Evolutionary conservation across 768 basidiomycete genomes (phyloP), one percentile per base, ranked within the genome.

Genomic region (Hortiboletus campestris): DNA sequence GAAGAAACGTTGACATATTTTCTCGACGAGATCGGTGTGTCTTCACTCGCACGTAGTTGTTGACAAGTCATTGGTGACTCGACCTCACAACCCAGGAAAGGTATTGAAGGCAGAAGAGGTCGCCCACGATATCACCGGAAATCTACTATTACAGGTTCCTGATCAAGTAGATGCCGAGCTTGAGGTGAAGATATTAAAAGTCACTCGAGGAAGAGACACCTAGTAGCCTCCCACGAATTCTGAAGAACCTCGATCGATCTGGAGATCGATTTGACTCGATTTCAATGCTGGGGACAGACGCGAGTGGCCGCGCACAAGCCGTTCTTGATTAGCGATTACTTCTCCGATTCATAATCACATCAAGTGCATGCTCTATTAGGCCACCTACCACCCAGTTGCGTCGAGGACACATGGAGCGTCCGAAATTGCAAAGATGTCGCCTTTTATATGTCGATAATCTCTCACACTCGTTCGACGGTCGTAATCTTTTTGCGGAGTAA

Each of bases 1-100:
- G 72, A 78, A 55, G 66, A 71, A 11, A 90, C 89, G 0, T 59
- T 82, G 44, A 50, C 63, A 11, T 58, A 66, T 40, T 86, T 90
- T 68, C 42, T 79, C 12, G 44, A 66, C 34, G 57, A 71, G 50
- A 71, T 74, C 36, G 59, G 69, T 75, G 67, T 17, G 61, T 50
- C 28, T 16, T 49, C 38, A 29, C 29, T 28, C 22, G 39, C 25
- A 45, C 13, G 32, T 2, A 39, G 13, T 38, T 22, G 29, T 45
- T 32, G 46, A 38, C 19, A 35, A 19, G 11, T 38, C 19, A 22
- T 44, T 45, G 48, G 20, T 52, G 41, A 57, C 38, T 46, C 25
- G 40, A 40, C 20, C 44, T 28, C 17, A 32, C 28, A n/a, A 48
- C 29, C 10, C 35, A 68, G 71, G 51, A 22, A 63, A 59, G 40